A percentile compares a stretch with the other conserved stretches of the same genome.
phyloP scores from a whole-genome alignment of 129 eudicot species.

The Chrysanthemum makinoi region DNA sequence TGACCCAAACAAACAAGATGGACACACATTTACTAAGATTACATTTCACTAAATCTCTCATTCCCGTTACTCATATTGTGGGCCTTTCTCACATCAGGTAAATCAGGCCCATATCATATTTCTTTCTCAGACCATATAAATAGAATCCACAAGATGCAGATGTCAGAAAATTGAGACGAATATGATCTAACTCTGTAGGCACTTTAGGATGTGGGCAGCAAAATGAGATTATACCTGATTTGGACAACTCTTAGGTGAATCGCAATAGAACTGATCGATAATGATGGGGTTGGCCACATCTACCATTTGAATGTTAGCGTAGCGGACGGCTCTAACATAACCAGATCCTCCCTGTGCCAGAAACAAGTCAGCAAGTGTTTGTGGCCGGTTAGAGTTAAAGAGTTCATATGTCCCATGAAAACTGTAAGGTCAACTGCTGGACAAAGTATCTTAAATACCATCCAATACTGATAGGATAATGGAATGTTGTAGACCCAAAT shows the following conservation, averaged over 20 bases:
- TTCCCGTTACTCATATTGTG: background rate
- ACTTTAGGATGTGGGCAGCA: background rate
- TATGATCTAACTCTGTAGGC: background rate
- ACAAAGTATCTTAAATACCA: background rate
- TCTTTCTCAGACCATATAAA: constrained; percentile 7
- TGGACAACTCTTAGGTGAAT: constrained; percentile 81
- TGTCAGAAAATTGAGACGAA: background rate
- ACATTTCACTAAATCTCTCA: background rate
- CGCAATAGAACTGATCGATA: constrained; percentile 93
- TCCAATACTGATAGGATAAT: background rate
- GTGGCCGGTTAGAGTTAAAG: no score
- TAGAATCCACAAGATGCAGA: constrained; percentile 8
- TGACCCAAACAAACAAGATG: background rate
- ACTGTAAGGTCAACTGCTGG: background rate
- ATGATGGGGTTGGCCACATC: constrained; percentile 88
- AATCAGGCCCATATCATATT: background rate
- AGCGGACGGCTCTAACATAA: constrained; percentile 65
- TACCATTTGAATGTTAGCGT: constrained; percentile 69
- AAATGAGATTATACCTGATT: constrained; percentile 54
- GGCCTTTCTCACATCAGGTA: background rate
- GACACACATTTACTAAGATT: background rate
- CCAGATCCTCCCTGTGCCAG: constrained; percentile 93
- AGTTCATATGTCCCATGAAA: no score
- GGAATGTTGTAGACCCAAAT: constrained; percentile 2
- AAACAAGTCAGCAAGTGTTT: constrained; percentile 16